Percentiles rank a stretch among this genome's conserved stretches.
Conservation (phyloP, 1,139 yeast genomes). For the Diutina pseudorugosa region DNA sequence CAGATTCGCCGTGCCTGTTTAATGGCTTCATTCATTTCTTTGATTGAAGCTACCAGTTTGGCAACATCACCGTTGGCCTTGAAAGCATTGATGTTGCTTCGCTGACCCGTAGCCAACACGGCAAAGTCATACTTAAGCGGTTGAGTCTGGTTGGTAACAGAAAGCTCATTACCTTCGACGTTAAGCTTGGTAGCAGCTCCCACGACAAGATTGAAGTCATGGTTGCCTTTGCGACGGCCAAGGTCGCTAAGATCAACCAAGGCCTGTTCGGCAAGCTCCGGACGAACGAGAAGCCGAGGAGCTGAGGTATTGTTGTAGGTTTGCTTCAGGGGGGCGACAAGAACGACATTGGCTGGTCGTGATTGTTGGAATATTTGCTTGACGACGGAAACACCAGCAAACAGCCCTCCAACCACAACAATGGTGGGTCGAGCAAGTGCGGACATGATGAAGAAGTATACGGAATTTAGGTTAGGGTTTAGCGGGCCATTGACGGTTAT, state of each 20-base stretch:
- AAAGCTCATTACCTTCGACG: constrained; percentile 10
- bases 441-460: background rate
- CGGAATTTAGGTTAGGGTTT: background rate
- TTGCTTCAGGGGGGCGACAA: constrained; percentile 12
- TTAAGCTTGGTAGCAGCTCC: constrained; percentile 16
- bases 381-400: constrained; percentile 18
- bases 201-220: constrained; percentile 10
- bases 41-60: constrained; percentile 5
- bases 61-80: constrained; percentile 9
- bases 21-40: constrained; percentile 7
- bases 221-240: constrained; percentile 10
- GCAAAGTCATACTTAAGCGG: constrained; percentile 17
- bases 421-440: constrained; percentile 7
- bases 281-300: constrained; percentile 22
- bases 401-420: constrained; percentile 26
- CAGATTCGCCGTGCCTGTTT: constrained; percentile 17
- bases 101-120: constrained; percentile 22
- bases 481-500: background rate
- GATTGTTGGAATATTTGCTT: constrained; percentile 8
- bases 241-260: constrained; percentile 12
- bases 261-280: constrained; percentile 11
- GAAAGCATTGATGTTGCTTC: constrained; percentile 9
- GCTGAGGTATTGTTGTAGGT: constrained; percentile 15
- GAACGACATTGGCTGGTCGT: constrained; percentile 8
- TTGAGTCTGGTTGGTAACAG: constrained; percentile 7